These are phyloP conservation scores for Aureobasidium sp. DNA, from an alignment of 2,329 filamentous ascomycete genomes.

Conservation along the genomic window DNA sequence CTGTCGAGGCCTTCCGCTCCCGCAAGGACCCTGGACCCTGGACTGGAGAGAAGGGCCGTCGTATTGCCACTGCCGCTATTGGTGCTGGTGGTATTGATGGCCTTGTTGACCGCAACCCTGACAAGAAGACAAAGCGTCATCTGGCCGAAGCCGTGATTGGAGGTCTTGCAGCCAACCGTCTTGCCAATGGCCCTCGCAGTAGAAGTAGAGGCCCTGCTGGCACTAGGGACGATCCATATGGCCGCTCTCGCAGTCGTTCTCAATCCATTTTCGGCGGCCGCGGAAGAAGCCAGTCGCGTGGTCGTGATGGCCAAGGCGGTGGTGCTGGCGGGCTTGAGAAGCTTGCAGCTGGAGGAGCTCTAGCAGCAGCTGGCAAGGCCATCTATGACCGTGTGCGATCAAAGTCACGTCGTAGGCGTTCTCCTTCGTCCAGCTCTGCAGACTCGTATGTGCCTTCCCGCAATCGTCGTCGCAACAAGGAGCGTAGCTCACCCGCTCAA, in stretches of 20 bases:
- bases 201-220: slow-evolving; percentile 48
- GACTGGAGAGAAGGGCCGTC: slow-evolving; percentile 86
- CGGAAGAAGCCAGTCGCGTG: slow-evolving; percentile 44
- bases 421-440: slow-evolving; percentile 37
- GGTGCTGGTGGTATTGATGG: slow-evolving; percentile 82
- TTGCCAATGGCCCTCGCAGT: slow-evolving; percentile 72
- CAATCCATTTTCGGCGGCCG: slow-evolving; percentile 45
- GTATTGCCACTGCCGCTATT: slow-evolving; percentile 76
- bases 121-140: slow-evolving; percentile 69
- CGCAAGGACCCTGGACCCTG: slow-evolving; percentile 83
- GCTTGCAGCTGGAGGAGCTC: slow-evolving; percentile 40
- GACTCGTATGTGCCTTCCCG: slow-evolving; percentile 45
- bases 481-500: slow-evolving; percentile 29
- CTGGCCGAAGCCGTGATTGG: slow-evolving; percentile 81
- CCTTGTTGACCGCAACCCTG: slow-evolving; percentile 57
- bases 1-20: slow-evolving; percentile 83
- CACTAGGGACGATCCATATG: slow-evolving; percentile 31
- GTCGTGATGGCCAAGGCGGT: slow-evolving; percentile 31
- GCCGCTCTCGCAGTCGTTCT: slow-evolving; percentile 61
- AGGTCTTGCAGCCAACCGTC: slow-evolving; percentile 74
- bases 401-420: slow-evolving; percentile 42
- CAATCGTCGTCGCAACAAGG: slow-evolving; percentile 31
- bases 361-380: slow-evolving; percentile 43
- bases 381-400: slow-evolving; percentile 48
- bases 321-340: slow-evolving; percentile 39